These are phyloP conservation scores for Panellus pusillus DNA, from an alignment of 768 basidiomycete species.

Conservation along the genomic window DNA sequence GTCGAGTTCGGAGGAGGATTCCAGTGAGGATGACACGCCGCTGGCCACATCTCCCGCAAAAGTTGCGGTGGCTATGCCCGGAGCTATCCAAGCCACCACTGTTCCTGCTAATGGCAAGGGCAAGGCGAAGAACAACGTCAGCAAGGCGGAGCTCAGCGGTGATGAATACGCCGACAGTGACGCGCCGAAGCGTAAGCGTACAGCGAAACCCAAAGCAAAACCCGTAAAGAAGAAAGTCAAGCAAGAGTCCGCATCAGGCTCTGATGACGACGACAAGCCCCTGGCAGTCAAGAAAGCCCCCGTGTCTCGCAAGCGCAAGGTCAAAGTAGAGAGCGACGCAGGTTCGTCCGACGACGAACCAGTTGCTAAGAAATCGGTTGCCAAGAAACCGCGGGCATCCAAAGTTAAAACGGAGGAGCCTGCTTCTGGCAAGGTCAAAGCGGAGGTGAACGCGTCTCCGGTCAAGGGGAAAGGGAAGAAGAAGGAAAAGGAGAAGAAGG, in stretches of 20 bases:
- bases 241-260: constrained; percentile 42
- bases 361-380: constrained; percentile 39
- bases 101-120: constrained; percentile 41
- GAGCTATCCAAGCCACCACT: constrained; percentile 40
- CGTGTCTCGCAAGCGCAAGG: constrained; percentile 42
- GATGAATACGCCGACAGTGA: constrained; percentile 40
- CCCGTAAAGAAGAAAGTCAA: constrained; percentile 69
- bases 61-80: constrained; percentile 40
- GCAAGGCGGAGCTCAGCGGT: constrained; percentile 36
- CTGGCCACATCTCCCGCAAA: constrained; percentile 74
- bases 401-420: constrained; percentile 53
- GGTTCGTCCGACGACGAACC: constrained; percentile 46
- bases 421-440: constrained; percentile 25
- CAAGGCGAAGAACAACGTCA: constrained; percentile 35
- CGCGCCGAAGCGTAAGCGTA: constrained; percentile 46
- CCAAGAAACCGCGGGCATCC: constrained; percentile 48
- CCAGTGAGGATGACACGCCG: constrained; percentile 69
- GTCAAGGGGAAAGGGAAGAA: constrained; percentile 48
- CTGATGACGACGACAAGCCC: constrained; percentile 39
- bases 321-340: constrained; percentile 51
- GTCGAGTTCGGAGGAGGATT: constrained; percentile 40
- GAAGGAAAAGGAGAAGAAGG: constrained; percentile 52
- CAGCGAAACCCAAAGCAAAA: constrained; percentile 54
- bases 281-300: constrained; percentile 38
- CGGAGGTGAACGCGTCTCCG: constrained; percentile 36